These are phyloP conservation scores for Puya raimondii DNA, from an alignment of 176 grass and related monocot genomes.

Conservation along the genomic window DNA sequence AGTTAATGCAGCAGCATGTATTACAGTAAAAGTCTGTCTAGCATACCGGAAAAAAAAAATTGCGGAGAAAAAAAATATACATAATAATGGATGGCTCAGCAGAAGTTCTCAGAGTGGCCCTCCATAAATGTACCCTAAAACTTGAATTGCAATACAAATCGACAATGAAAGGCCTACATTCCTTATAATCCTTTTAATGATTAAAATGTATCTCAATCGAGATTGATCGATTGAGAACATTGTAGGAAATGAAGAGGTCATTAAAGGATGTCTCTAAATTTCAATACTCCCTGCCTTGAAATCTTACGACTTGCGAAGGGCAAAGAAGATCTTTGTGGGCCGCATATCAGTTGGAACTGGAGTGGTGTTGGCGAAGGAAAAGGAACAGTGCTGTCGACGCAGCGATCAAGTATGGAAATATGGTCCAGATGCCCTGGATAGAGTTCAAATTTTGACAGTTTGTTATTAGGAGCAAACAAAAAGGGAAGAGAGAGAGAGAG, in stretches of 20 bases:
- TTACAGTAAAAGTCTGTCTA: too few relatives aligned
- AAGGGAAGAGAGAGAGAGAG: constrained; percentile 14
- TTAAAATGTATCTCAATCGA: neutral
- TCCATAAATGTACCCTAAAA: too few relatives aligned
- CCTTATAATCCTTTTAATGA: neutral
- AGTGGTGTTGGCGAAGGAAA: constrained; percentile 33
- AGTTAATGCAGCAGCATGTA: too few relatives aligned
- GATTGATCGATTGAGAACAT: neutral
- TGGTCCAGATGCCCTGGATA: constrained; percentile 56
- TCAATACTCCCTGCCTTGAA: neutral
- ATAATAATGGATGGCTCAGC: too few relatives aligned
- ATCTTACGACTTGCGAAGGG: neutral
- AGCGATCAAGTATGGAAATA: constrained; percentile 56
- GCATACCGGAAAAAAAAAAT: too few relatives aligned
- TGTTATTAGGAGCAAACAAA: constrained; percentile 4
- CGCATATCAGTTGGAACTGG: constrained; percentile 21
- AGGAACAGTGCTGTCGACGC: constrained; percentile 56
- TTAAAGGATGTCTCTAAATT: neutral
- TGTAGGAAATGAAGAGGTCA: neutral
- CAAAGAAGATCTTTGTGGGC: constrained; percentile 8
- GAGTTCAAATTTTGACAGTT: neutral
- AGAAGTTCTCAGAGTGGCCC: too few relatives aligned
- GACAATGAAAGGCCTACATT: neutral
- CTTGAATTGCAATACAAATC: too few relatives aligned
- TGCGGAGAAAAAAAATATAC: too few relatives aligned